Evolutionary conservation across 2,329 filamentous ascomycete species (phyloP).

Genomic region (Colletotrichum sojae): DNA sequence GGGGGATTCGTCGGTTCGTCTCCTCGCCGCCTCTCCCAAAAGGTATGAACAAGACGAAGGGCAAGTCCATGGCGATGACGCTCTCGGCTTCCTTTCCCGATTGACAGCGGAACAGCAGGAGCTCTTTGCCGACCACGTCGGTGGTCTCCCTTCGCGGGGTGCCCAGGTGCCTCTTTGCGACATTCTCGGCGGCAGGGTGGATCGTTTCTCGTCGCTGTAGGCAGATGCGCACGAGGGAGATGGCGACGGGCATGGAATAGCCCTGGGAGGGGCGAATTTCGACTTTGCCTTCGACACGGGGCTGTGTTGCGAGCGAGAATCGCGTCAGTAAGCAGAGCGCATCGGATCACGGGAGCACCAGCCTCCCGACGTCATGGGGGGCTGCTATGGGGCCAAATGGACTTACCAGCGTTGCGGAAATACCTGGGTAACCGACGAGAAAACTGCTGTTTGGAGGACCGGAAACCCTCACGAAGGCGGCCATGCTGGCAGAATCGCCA

Average conservation of each 20-base stretch:
- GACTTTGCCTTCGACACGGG: slow-evolving; percentile 97
- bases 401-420: slow-evolving; percentile 95
- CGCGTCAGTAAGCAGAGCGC: slow-evolving; percentile 32
- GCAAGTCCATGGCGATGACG: slow-evolving; percentile 95
- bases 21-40: slow-evolving; percentile 94
- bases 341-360: slow-evolving; percentile 37
- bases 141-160: slow-evolving; percentile 91
- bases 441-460: slow-evolving; percentile 98
- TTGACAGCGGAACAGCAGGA: slow-evolving; percentile 89
- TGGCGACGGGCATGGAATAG: slow-evolving; percentile 87
- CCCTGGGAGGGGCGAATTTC: slow-evolving; percentile 92
- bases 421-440: slow-evolving; percentile 96
- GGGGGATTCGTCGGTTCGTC: slow-evolving; percentile 89
- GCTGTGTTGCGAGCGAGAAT: slow-evolving; percentile 64
- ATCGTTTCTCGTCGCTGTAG: slow-evolving; percentile 96
- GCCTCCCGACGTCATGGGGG: slow-evolving; percentile 31
- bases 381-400: background rate
- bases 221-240: slow-evolving; percentile 95
- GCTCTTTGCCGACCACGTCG: slow-evolving; percentile 96
- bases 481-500: slow-evolving; percentile 58
- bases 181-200: slow-evolving; percentile 93
- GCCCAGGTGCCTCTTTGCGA: slow-evolving; percentile 91
- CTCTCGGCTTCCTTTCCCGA: slow-evolving; percentile 88
- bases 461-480: slow-evolving; percentile 94
- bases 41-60: slow-evolving; percentile 97